Evolutionary conservation across 495 filamentous ascomycete genomes (phyloP), one percentile per base, ranked within the genome.

Genomic region (Penicillium cataractarum): DNA sequence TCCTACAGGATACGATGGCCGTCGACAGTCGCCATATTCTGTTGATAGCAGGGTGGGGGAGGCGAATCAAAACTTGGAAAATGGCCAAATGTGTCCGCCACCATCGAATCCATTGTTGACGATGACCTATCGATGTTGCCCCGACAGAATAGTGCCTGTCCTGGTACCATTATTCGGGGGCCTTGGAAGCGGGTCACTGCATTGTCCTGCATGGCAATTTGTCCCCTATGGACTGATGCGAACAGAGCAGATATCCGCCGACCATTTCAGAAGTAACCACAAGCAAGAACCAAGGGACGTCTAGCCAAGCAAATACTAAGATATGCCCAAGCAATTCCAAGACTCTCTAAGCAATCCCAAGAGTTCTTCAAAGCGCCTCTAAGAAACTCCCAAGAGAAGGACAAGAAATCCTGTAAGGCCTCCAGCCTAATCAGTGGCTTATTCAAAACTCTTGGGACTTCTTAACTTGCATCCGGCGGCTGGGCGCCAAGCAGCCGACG

Each of bases 401-500:
- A 29, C 24, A 50, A 50, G 46, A 1, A 15, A 52, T 52, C 50
- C 27, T 31, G 9, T 27, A n/a, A 21, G 51, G 15, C 17, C n/a
- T 7, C 15, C 29, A 9, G 13, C n/a, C 24, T 33, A 13, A n/a
- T 50, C 5, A 33, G 51, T 54, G 51, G 51, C 31, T 54, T 54
- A 31, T n/a, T 19, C 7, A 24, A n/a, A 22, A 24, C 17, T 52
- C 27, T 54, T 54, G 29, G 27, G 44, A 24, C 29, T 58, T 49
- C 39, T 32, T 33, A 10, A 49, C 40, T 58, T 26, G 9, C 55
- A 26, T 58, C 31, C 15, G n/a, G 35, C 39, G 24, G 27, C 55
- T 58, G 42, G 40, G 55, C 55, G 55, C 55, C 57, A 60, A 60
- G 57, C 26, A 32, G 44, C 27, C 58, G 51, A 54, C 13, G 29